These are phyloP conservation scores for Gracilaria domingensis DNA, from an alignment of 23 red algal species.

Conservation along the genomic window DNA sequence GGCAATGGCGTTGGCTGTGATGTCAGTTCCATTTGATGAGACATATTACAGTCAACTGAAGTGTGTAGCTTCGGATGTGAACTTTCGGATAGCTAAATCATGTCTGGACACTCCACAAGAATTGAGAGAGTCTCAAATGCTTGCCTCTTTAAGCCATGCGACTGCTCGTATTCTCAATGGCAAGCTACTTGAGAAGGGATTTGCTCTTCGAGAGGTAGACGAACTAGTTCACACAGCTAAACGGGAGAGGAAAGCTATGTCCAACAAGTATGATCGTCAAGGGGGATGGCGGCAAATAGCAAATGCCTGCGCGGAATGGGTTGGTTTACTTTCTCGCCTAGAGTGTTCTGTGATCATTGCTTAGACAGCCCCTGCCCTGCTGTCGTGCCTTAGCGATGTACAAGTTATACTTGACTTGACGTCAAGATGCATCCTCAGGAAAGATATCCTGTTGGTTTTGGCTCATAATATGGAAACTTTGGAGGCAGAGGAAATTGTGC, in stretches of 20 bases:
- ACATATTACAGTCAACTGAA: conserved; percentile 12
- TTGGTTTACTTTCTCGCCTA: conserved; percentile 51
- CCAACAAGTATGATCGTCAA: background rate
- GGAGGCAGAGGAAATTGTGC: conserved; percentile 35
- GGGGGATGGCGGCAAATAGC: conserved; percentile 2
- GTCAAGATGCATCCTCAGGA: conserved; percentile 53
- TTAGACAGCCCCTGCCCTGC: background rate
- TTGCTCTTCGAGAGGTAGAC: conserved; percentile 22
- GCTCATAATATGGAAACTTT: background rate
- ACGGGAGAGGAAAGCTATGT: background rate
- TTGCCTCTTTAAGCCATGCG: conserved; percentile 62
- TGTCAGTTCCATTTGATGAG: conserved; percentile 33
- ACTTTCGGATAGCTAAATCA: background rate
- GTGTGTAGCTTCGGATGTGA: conserved; percentile 19
- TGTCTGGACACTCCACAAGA: background rate
- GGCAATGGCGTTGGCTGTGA: conserved; percentile 32
- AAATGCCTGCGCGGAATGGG: conserved; percentile 70
- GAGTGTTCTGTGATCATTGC: background rate
- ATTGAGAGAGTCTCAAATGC: conserved; percentile 11
- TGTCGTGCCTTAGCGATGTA: conserved; percentile 30
- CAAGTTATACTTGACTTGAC: conserved; percentile 69
- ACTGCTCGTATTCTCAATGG: conserved; percentile 29
- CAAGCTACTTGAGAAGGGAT: background rate
- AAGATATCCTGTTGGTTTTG: conserved; percentile 10
- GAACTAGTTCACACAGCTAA: conserved; percentile 22